Evolutionary conservation across 345 rosid species (phyloP), one percentile per base, ranked within the genome.

Genomic region (Camelina sativa): DNA sequence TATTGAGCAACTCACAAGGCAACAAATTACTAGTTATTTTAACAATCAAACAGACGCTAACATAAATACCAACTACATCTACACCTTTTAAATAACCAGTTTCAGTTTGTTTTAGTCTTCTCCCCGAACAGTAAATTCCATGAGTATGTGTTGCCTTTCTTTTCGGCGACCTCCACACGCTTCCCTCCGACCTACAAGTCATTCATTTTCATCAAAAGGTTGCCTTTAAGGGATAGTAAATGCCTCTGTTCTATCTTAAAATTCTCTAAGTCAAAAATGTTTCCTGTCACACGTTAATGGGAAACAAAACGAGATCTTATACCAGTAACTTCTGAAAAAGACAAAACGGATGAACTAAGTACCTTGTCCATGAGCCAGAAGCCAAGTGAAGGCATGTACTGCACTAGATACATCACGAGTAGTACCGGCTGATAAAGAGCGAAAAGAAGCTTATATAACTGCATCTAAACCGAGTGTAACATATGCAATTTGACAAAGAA

Each of bases 281-380:
- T 41, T 53, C 28, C 15, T 56, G 59, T 55, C 43, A 66, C 28
- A 34, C 15, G 20, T 62, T 70, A 8, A 63, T 55, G 41, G 40
- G 16, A 55, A 76, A 38, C 8, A 56, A 46, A n/a, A 44, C 2
- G 37, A 46, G 25, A 11, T 28, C 47, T 17, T 2, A 57, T 11
- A 16, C 8, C 73, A 28, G 44, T 32, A 25, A 54, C 43, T 37
- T 38, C 3, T 5, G 46, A 46, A 52, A n/a, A 13, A 50, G 19
- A 59, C 50, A 6, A 5, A 13, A 66, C 37, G 38, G 20, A 72
- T 52, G 40, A 46, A 53, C 58, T 72, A 72, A 51, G 71, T 87
- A 92, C 96, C 96, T 87, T 90, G 86, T 94, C 98, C 95, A 94
- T 94, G 56, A 94, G 88, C 96, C 96, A 91, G 73, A 83, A 86